Conservation (phyloP, 2,329 filamentous ascomycete species). For the Beauveria australis region DNA sequence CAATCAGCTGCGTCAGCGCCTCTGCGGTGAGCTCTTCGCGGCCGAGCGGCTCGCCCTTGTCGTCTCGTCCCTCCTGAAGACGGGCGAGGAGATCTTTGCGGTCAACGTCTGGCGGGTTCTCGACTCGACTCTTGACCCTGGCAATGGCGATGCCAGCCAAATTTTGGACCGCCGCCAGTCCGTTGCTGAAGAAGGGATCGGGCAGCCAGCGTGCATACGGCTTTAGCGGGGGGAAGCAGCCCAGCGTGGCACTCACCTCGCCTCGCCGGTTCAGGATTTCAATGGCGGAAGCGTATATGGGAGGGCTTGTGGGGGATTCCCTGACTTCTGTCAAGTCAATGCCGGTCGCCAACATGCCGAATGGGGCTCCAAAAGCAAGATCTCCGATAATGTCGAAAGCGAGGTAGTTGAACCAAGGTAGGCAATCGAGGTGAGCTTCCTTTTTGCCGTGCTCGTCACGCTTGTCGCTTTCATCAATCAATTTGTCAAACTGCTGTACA, state of each 20-base stretch:
- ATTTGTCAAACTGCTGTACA: constrained; percentile 61
- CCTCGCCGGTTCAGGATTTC: constrained; percentile 83
- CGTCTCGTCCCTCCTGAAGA: constrained; percentile 79
- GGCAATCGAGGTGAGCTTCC: constrained; percentile 60
- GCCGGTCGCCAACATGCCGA: constrained; percentile 66
- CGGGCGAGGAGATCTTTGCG: constrained; percentile 75
- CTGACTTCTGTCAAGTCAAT: constrained; percentile 70
- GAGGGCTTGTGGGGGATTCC: constrained; percentile 47
- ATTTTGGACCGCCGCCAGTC: constrained; percentile 66
- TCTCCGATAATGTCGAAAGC: constrained; percentile 44
- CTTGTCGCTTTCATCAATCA: constrained; percentile 39
- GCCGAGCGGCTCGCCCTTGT: constrained; percentile 65
- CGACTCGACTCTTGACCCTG: constrained; percentile 65
- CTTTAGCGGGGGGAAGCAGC: constrained; percentile 64
- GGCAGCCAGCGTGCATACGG: constrained; percentile 75
- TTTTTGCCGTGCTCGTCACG: constrained; percentile 46
- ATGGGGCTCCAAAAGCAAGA: constrained; percentile 43
- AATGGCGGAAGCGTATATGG: constrained; percentile 68
- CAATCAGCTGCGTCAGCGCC: constrained; percentile 80
- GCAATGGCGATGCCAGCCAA: constrained; percentile 84
- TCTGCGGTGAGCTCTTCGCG: constrained; percentile 79
- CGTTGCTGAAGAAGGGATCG: constrained; percentile 72
- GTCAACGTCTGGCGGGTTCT: constrained; percentile 54
- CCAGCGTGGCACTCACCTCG: constrained; percentile 75
- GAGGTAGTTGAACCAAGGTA: constrained; percentile 62